These are phyloP conservation scores for Podosphaera aphanis DNA, from an alignment of 2,329 filamentous ascomycete genomes.

Conservation along the genomic window DNA sequence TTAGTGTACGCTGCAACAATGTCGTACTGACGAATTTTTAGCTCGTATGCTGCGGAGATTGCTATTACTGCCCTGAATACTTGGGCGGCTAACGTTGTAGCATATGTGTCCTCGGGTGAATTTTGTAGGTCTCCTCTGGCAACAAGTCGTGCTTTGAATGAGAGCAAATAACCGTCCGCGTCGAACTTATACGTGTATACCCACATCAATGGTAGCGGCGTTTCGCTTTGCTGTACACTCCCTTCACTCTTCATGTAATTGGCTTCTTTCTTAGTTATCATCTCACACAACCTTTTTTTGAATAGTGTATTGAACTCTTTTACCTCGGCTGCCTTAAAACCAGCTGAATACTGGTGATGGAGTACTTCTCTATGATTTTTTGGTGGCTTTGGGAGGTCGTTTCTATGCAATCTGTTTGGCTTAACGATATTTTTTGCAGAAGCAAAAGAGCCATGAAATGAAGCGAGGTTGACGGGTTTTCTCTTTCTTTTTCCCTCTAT, in stretches of 20 bases:
- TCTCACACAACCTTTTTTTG: not conserved
- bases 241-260: too few species aligned
- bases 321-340: not conserved
- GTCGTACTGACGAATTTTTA: not conserved
- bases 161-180: not conserved
- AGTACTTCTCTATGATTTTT: not conserved
- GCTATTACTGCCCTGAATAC: not conserved
- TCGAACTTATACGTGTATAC: not conserved
- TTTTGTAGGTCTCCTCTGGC: not conserved
- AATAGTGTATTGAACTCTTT: not conserved
- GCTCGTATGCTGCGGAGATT: not conserved
- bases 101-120: not conserved
- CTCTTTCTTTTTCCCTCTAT: not conserved
- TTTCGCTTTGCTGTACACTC: not conserved
- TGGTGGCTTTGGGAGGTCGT: not conserved
- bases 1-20: not conserved
- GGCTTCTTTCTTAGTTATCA: too few species aligned
- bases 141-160: not conserved
- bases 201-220: not conserved
- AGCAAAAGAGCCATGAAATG: slow-evolving; percentile 1
- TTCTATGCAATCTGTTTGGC: not conserved
- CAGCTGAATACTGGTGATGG: not conserved
- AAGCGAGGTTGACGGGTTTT: not conserved
- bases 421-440: not conserved
- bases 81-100: not conserved